Evolutionary conservation across 768 basidiomycete species (phyloP), one percentile per base, ranked within the genome.

Genomic region (Mycena galericulata): DNA sequence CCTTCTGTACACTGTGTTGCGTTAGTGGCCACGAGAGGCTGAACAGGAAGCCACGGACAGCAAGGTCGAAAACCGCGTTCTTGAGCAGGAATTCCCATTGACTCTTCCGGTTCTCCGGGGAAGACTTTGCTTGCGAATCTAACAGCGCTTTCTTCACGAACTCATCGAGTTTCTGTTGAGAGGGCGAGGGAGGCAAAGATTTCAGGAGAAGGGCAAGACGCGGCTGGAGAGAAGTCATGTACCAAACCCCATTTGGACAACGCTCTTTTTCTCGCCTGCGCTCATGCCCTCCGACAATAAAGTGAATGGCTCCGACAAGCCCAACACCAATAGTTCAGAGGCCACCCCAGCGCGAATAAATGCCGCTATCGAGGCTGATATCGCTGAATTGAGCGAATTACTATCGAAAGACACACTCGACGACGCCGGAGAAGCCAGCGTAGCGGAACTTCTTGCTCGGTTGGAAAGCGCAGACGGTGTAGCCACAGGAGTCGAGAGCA

Each of bases 41-140:
- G 54, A 7, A 50, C 29, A 32, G 61, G 56, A 18, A 20, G 41
- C 47, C 32, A 87, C 89, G 73, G 72, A 94, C 94, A 56, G 92
- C 92, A 68, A 93, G 82, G 51, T 81, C 80, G 75, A 93, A 92
- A 49, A 94, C 84, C 74, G 93, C 92, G 69, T 88, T 88, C 81
- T 87, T 88, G 36, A 94, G 79, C 41, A 90, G 79, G 70, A 87
- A 87, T 74, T 95, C 94, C 93, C 94, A 95, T 72, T 89, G 88
- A 50, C 86, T 88, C 77, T 88, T 91, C 65, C 86, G 80, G 66
- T 87, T 90, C 55, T 94, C 93, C 4, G 82, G 74, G 9, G 86
- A 85, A 1, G 82, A 79, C 36, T 82, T 82, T 41, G 73, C 72
- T 38, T 80, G 80, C 1, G 85, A 80, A 24, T 86, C 82, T 32